Evolutionary conservation across 2,329 filamentous ascomycete species (phyloP).

Genomic region (Colletotrichum echinochloae): DNA sequence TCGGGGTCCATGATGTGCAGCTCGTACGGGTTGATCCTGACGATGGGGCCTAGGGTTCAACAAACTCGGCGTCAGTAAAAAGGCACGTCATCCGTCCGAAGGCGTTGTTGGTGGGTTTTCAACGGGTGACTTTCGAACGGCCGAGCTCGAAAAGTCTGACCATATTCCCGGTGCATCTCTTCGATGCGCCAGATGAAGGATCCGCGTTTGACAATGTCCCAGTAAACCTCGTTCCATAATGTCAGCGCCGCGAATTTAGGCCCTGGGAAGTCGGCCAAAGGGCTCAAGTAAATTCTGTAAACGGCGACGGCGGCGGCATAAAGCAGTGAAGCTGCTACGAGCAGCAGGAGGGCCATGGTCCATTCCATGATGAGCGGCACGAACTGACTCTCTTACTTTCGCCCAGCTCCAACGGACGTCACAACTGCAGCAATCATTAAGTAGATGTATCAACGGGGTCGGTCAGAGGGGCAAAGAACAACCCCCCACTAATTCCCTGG

Average conservation of each 20-base stretch:
- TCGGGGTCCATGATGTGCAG: slow-evolving; percentile 48
- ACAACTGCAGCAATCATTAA: not conserved
- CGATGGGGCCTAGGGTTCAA: slow-evolving; percentile 45
- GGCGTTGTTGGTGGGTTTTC: not conserved
- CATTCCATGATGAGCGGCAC: not conserved
- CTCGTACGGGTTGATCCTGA: slow-evolving; percentile 49
- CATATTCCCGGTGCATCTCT: slow-evolving; percentile 50
- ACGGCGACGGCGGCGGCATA: not conserved
- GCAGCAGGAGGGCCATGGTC: slow-evolving; percentile 36
- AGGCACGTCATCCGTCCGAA: accelerated
- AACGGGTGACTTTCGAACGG: not conserved
- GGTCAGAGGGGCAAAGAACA: not conserved
- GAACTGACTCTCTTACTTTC: not conserved
- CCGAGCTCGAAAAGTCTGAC: slow-evolving; percentile 40
- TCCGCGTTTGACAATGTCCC: slow-evolving; percentile 49
- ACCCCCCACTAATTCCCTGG: slow-evolving; percentile 4
- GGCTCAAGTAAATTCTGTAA: slow-evolving; percentile 7
- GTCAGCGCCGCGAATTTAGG: slow-evolving; percentile 49
- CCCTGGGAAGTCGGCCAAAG: slow-evolving; percentile 43
- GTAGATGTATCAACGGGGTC: not conserved
- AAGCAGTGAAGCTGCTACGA: slow-evolving; percentile 23
- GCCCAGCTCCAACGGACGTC: no score
- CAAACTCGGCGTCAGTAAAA: not conserved
- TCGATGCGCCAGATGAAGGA: slow-evolving; percentile 50
- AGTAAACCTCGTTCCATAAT: slow-evolving; percentile 50